Percentiles rank a stretch among this genome's conserved stretches.
These are phyloP conservation scores for Arabidopsis arenosa DNA, from an alignment of 345 rosid species.

Conservation along the genomic window DNA sequence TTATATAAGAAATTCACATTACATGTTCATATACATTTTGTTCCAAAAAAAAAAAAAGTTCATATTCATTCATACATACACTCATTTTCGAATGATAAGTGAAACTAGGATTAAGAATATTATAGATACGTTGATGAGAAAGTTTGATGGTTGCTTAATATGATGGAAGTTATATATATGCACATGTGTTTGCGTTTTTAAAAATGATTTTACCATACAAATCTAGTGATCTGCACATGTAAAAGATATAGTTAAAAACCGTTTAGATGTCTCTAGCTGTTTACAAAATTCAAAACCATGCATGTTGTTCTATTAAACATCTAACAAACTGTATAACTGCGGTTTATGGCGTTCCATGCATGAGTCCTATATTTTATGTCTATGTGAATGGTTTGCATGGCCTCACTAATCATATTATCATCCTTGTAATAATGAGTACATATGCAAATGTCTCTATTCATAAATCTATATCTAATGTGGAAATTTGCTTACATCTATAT, in stretches of 20 bases:
- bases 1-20: not conserved
- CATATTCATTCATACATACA: not conserved
- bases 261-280: too few relatives aligned
- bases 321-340: not conserved
- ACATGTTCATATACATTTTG: constrained; percentile 47
- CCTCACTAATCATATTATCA: constrained; percentile 7
- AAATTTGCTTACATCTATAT: constrained; percentile 3
- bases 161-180: too few relatives aligned
- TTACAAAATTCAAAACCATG: not conserved
- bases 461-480: not conserved
- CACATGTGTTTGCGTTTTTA: not conserved
- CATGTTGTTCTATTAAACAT: not conserved
- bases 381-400: constrained; percentile 23
- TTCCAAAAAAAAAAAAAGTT: too few relatives aligned
- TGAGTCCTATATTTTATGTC: not conserved
- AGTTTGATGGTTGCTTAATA: too few relatives aligned
- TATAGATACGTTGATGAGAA: not conserved
- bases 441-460: not conserved
- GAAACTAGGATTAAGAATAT: not conserved
- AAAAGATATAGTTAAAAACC: not conserved
- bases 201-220: not conserved
- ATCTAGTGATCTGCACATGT: not conserved
- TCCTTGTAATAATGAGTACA: too few relatives aligned
- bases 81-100: not conserved
- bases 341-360: constrained; percentile 9